A percentile compares a stretch with the other conserved stretches of the same genome.
phyloP scores from a whole-genome alignment of 2,329 filamentous ascomycete species.

The Gnomoniopsis sp. region DNA sequence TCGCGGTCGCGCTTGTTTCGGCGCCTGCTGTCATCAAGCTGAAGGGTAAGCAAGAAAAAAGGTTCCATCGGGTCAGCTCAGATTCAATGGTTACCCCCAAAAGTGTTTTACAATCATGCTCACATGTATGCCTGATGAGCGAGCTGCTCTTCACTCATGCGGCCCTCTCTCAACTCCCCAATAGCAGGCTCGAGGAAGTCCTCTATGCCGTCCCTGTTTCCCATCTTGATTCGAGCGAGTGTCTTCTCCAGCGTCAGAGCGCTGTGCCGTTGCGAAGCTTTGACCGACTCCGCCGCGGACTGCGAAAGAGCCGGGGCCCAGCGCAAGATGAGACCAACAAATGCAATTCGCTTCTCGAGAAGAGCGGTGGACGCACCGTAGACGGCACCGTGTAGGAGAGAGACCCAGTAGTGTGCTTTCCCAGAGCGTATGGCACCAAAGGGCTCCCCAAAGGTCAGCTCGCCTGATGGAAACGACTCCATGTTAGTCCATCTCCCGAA shows the following conservation, averaged over 20 bases:
- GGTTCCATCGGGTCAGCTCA: neutral
- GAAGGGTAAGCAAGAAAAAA: neutral
- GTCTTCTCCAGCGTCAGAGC: constrained; percentile 18
- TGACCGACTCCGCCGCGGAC: constrained; percentile 3
- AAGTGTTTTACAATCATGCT: rapidly evolving
- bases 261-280: constrained; percentile 7
- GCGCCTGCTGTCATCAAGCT: constrained; percentile 19
- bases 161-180: constrained; percentile 5
- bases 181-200: constrained; percentile 19
- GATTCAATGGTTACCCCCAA: rapidly evolving
- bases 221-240: constrained; percentile 16
- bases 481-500: neutral
- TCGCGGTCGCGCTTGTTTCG: constrained; percentile 20
- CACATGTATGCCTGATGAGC: constrained; percentile 10
- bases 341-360: constrained; percentile 17
- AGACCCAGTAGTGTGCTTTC: constrained; percentile 19
- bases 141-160: constrained; percentile 11
- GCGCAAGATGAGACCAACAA: constrained; percentile 10
- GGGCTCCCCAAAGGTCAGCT: constrained; percentile 21
- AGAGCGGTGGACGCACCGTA: constrained; percentile 11
- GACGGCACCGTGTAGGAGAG: constrained; percentile 14
- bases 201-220: constrained; percentile 14
- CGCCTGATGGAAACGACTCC: constrained; percentile 7
- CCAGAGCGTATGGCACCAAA: constrained; percentile 18
- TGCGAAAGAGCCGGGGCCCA: constrained; percentile 11